Evolutionary conservation across 495 filamentous ascomycete species (phyloP).

Genomic region (Hyaloscypha finlandica): DNA sequence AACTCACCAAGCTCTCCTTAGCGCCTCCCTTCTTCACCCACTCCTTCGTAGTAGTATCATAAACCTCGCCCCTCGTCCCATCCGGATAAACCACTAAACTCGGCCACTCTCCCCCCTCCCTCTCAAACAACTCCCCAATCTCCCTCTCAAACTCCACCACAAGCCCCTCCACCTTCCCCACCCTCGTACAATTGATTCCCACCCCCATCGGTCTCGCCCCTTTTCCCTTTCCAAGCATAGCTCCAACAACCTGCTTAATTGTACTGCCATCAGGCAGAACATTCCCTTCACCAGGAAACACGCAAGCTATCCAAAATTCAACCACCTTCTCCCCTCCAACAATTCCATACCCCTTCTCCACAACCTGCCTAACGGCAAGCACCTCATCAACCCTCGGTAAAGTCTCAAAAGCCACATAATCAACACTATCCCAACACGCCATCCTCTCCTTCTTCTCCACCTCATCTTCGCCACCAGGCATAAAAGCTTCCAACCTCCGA

Average conservation of each 20-base stretch:
- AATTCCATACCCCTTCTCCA: constrained; percentile 8
- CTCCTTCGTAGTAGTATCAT: constrained; percentile 59
- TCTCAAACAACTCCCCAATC: constrained; percentile 38
- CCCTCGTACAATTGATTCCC: constrained; percentile 67
- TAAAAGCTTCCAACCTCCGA: constrained; percentile 52
- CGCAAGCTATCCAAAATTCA: constrained; percentile 61
- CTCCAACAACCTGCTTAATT: constrained; percentile 46
- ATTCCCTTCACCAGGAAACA: constrained; percentile 53
- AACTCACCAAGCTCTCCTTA: constrained; percentile 15
- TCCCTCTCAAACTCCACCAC: constrained; percentile 47
- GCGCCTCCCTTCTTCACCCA: constrained; percentile 51
- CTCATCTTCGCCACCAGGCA: not conserved
- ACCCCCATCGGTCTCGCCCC: constrained; percentile 55
- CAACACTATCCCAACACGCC: constrained; percentile 37
- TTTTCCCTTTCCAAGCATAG: constrained; percentile 21
- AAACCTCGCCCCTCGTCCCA: constrained; percentile 65
- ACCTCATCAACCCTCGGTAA: constrained; percentile 60
- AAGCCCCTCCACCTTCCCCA: constrained; percentile 51
- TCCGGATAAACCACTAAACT: constrained; percentile 67
- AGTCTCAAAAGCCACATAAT: constrained; percentile 67
- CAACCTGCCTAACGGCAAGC: constrained; percentile 53
- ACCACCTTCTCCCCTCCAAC: constrained; percentile 35
- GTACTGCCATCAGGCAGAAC: constrained; percentile 47
- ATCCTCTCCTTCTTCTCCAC: constrained; percentile 8
- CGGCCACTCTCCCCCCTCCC: constrained; percentile 42